Evolutionary conservation across 1,284 basidiomycete genomes (phyloP).

Genomic region (Malassezia restricta): DNA sequence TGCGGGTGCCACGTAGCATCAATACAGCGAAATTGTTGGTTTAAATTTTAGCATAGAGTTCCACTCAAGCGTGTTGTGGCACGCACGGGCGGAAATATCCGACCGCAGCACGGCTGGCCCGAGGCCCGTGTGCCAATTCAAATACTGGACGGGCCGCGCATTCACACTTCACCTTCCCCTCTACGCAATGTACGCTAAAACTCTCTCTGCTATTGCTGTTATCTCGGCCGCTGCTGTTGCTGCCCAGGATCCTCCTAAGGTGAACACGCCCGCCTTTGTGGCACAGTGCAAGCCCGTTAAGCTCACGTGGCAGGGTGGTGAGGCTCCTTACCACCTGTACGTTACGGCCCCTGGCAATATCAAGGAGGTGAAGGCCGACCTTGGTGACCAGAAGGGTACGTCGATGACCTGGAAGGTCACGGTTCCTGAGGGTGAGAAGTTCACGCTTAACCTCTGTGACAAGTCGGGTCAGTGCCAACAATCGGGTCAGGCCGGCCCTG

Average conservation of each 20-base stretch:
- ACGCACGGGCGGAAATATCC: background rate
- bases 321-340: slow-evolving; percentile 16
- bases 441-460: slow-evolving; percentile 20
- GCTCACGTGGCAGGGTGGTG: slow-evolving; percentile 19
- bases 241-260: slow-evolving; percentile 2
- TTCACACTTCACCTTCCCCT: background rate
- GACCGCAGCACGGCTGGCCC: slow-evolving; percentile 4
- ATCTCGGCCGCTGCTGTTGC: slow-evolving; percentile 12
- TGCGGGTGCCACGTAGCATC: background rate
- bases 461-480: slow-evolving; percentile 8
- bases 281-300: slow-evolving; percentile 19
- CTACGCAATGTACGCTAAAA: slow-evolving; percentile 14
- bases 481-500: background rate
- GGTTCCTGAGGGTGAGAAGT: slow-evolving; percentile 7
- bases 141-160: background rate
- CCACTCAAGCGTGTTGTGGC: background rate
- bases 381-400: background rate
- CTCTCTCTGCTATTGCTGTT: slow-evolving; percentile 10
- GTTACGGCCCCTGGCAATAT: slow-evolving; percentile 12
- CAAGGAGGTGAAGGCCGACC: background rate
- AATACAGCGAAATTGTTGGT: background rate
- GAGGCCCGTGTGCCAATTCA: slow-evolving; percentile 8
- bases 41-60: background rate
- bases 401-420: slow-evolving; percentile 17
- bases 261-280: slow-evolving; percentile 17